These are phyloP conservation scores for Lunasporangiospora selenospora DNA, from an alignment of 192 early-diverging fungal species.

Conservation along the genomic window DNA sequence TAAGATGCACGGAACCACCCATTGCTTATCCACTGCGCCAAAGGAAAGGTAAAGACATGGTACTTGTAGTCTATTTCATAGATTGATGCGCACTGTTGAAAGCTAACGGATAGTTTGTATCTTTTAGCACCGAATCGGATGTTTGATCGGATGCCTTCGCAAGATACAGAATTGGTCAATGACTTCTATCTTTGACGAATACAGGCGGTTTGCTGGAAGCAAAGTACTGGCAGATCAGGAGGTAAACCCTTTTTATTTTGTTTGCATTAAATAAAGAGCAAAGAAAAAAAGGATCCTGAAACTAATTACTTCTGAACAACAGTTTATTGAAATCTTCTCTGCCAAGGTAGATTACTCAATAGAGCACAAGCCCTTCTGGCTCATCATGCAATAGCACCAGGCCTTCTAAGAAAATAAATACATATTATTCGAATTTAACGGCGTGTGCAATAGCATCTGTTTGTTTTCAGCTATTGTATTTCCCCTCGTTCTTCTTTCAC, in stretches of 20 bases:
- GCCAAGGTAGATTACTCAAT: conserved; percentile 54
- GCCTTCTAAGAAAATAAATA: neutral
- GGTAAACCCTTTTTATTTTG: conserved; percentile 53
- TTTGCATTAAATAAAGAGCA: too few relatives aligned
- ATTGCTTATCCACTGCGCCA: conserved; percentile 92
- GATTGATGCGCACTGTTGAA: neutral
- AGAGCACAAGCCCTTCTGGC: conserved; percentile 58
- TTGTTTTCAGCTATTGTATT: too few relatives aligned
- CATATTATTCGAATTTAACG: too few relatives aligned
- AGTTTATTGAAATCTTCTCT: conserved; percentile 66
- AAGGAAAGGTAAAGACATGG: conserved; percentile 79
- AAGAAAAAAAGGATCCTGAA: too few relatives aligned
- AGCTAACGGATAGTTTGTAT: neutral
- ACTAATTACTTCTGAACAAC: neutral
- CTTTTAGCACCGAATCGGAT: conserved; percentile 86
- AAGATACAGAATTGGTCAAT: conserved; percentile 96
- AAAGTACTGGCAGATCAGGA: conserved; percentile 94
- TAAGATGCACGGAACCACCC: conserved; percentile 58
- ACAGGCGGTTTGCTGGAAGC: conserved; percentile 89
- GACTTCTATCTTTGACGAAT: conserved; percentile 98
- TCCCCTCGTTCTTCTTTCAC: too few relatives aligned
- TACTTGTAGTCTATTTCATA: conserved; percentile 9
- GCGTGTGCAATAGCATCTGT: too few relatives aligned
- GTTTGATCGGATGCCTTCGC: conserved; percentile 90
- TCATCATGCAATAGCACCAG: neutral